These are phyloP conservation scores for Gracilaria caudata DNA, from an alignment of 23 red algal species.

Conservation along the genomic window DNA sequence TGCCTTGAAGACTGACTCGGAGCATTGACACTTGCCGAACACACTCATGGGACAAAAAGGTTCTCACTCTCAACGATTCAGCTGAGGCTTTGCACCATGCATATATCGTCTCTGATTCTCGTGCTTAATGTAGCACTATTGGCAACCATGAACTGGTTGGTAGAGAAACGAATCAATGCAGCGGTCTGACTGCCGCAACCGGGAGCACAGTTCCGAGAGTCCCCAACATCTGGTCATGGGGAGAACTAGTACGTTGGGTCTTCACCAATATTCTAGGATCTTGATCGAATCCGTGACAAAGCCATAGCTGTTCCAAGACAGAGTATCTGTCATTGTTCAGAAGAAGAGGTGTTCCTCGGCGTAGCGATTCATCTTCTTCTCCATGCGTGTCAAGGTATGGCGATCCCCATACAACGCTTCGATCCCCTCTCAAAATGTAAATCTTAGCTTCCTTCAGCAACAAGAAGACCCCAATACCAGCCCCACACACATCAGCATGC, in stretches of 20 bases:
- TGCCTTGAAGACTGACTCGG: no score
- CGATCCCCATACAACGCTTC: constrained; percentile 67
- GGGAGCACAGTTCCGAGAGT: neutral
- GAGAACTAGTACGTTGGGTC: constrained; percentile 10
- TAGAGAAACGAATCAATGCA: neutral
- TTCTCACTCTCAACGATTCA: no score
- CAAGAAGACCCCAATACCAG: constrained; percentile 79
- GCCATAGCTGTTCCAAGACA: constrained; percentile 62
- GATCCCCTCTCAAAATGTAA: constrained; percentile 56
- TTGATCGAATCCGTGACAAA: constrained; percentile 79
- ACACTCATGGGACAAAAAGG: no score
- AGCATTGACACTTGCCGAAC: no score
- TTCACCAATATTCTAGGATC: constrained; percentile 62
- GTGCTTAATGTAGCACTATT: no score
- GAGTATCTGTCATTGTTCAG: constrained; percentile 53
- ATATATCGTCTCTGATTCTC: no score
- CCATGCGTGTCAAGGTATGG: constrained; percentile 86
- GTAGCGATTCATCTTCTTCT: constrained; percentile 78
- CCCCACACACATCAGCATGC: constrained; percentile 67
- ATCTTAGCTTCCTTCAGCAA: constrained; percentile 63
- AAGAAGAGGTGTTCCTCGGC: constrained; percentile 70
- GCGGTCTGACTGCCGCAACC: neutral
- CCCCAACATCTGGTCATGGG: neutral
- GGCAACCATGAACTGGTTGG: no score
- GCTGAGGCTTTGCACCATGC: no score